These are phyloP conservation scores for Spizellomyces sp. DNA, from an alignment of 192 early-diverging fungal genomes.

Conservation along the genomic window DNA sequence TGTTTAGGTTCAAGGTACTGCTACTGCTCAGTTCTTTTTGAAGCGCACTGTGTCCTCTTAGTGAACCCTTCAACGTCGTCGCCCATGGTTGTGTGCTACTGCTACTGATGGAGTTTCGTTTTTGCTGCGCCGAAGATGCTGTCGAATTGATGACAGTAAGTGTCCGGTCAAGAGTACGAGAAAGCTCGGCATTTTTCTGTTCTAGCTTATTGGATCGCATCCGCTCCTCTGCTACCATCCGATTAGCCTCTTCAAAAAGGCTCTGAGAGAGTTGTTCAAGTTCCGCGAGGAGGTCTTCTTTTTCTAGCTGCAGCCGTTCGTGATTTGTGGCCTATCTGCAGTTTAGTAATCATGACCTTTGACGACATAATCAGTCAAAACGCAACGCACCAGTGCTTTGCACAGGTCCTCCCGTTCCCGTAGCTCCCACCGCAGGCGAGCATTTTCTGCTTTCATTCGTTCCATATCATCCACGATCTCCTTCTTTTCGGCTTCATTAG, in stretches of 20 bases:
- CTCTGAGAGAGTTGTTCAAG: slow-evolving; percentile 22
- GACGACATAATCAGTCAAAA: background rate
- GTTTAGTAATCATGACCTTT: background rate
- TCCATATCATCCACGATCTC: background rate
- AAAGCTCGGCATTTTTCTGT: slow-evolving; percentile 18
- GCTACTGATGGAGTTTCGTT: background rate
- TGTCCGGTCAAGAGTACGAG: slow-evolving; percentile 16
- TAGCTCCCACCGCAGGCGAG: slow-evolving; percentile 17
- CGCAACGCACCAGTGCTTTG: slow-evolving; percentile 12
- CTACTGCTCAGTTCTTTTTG: too few relatives aligned
- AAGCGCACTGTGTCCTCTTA: too few relatives aligned
- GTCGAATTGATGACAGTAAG: slow-evolving; percentile 7
- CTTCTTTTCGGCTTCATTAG: slow-evolving; percentile 2
- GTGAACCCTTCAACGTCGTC: too few relatives aligned
- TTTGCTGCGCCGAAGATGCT: slow-evolving; percentile 9
- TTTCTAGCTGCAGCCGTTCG: background rate
- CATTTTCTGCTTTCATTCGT: slow-evolving; percentile 1
- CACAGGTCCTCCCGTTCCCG: slow-evolving; percentile 17
- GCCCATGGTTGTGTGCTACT: too few relatives aligned
- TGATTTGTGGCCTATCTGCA: background rate
- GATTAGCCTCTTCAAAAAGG: slow-evolving; percentile 29
- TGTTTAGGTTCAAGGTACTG: too few relatives aligned
- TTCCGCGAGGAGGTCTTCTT: slow-evolving; percentile 6
- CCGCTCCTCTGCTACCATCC: slow-evolving; percentile 30
- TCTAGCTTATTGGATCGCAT: slow-evolving; percentile 3